Conservation (phyloP, 1,139 yeast species). For the Pichia sp. region DNA sequence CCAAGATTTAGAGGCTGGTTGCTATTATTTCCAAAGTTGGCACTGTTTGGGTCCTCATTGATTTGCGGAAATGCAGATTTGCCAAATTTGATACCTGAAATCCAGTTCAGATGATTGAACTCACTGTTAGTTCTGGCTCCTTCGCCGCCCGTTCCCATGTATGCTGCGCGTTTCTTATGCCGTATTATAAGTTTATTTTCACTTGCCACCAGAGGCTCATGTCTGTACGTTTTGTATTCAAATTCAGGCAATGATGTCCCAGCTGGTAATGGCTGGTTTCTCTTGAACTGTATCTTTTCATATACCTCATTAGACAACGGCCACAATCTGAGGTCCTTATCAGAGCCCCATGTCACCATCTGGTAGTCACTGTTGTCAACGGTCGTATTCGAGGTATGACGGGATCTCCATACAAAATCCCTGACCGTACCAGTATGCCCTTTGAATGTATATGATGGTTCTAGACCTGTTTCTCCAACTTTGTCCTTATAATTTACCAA, state of each 20-base stretch:
- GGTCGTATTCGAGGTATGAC: slow-evolving; percentile 37
- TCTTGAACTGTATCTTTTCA: slow-evolving; percentile 47
- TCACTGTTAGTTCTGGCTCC: slow-evolving; percentile 16
- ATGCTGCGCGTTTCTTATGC: slow-evolving; percentile 5
- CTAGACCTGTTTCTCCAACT: slow-evolving; percentile 35
- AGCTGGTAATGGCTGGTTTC: slow-evolving; percentile 28
- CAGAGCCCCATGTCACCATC: slow-evolving; percentile 90
- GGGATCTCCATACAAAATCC: slow-evolving; percentile 81
- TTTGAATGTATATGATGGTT: slow-evolving; percentile 56
- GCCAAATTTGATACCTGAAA: slow-evolving; percentile 84
- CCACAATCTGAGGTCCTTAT: slow-evolving; percentile 81
- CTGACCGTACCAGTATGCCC: slow-evolving; percentile 84
- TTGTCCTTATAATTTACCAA: slow-evolving; percentile 47
- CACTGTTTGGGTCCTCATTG: slow-evolving; percentile 23
- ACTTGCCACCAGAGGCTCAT: slow-evolving; percentile 34
- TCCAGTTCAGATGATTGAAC: slow-evolving; percentile 76
- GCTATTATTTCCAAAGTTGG: slow-evolving; percentile 28
- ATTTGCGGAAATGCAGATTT: slow-evolving; percentile 27
- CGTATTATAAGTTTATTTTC: slow-evolving; percentile 22
- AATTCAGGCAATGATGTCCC: slow-evolving; percentile 33
- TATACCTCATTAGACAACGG: slow-evolving; percentile 57
- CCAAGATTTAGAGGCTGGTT: slow-evolving; percentile 64
- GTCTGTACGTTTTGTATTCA: slow-evolving; percentile 42
- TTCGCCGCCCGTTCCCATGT: slow-evolving; percentile 2
- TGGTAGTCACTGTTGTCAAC: slow-evolving; percentile 75